Evolutionary conservation across 208 protist genomes (phyloP), one percentile per base, ranked within the genome.

Genomic region (Trypanosoma boissoni): DNA sequence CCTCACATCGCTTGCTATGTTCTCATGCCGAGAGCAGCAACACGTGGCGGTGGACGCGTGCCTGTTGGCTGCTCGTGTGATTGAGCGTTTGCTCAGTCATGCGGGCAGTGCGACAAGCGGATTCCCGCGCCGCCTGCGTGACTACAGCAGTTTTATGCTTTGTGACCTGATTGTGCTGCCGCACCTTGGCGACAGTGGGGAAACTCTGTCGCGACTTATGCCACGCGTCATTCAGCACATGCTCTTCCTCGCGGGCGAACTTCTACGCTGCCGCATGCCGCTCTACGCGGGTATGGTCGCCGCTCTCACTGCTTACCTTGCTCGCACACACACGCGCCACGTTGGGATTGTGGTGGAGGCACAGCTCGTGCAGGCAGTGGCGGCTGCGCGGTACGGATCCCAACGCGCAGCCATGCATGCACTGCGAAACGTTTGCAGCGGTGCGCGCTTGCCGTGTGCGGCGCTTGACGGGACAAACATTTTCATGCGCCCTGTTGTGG

Each of bases 241-340:
- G 29, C 71, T 86, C n/a, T 76, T 75, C 45, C 37, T 86, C 39
- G 71, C 76, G 1, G 73, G 82, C 34, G 56, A 71, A 36, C 66
- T 94, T 43, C 63, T 81, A 8, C 64, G 74, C 26, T 60, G 53
- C 27, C 72, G 64, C 32, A 82, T 82, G 66, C 50, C 58, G 39
- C 49, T 76, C n/a, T 76, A 90, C 55, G 75, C 76, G 1, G 58
- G 64, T 21, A 64, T 91, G 32, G 62, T 84, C 27, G 76, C 71
- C 58, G 66, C 72, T 24, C 53, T 94, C 42, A 71, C 83, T 14
- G 87, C 91, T 48, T 84, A 86, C 55, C 34, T 91, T 26, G 83
- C 87, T 18, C 58, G 62, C 4, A 68, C 57, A 48, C 64, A 82
- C 46, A 67, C 81, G 24, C 58, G 72, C 26, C 68, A 80, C 56